A percentile compares a stretch with the other conserved stretches of the same genome.
These are phyloP conservation scores for Colletotrichum coccodes DNA, from an alignment of 2,329 filamentous ascomycete species.

Conservation along the genomic window DNA sequence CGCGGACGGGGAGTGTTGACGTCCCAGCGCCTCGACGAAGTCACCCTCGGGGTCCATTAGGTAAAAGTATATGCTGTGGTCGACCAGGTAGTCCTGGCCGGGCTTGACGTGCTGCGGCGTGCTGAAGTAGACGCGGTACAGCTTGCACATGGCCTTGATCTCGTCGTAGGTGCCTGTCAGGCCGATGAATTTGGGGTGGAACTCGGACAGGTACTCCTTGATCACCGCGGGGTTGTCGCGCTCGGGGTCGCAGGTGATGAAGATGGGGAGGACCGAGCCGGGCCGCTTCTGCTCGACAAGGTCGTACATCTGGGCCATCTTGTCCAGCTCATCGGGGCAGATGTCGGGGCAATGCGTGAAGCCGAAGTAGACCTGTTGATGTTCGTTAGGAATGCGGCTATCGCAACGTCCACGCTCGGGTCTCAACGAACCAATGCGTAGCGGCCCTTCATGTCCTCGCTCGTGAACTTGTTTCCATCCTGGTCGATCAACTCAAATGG, in stretches of 20 bases:
- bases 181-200: conserved; percentile 87
- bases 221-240: conserved; percentile 88
- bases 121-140: conserved; percentile 96
- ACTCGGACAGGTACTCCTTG: conserved; percentile 88
- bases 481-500: conserved; percentile 86
- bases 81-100: conserved; percentile 95
- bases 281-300: conserved; percentile 65
- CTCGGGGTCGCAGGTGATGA: conserved; percentile 95
- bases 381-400: background rate
- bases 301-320: conserved; percentile 97
- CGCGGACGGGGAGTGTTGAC: conserved; percentile 91
- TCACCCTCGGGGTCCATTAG: conserved; percentile 98
- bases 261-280: conserved; percentile 76
- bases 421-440: conserved; percentile 74
- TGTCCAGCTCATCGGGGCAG: conserved; percentile 98
- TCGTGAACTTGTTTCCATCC: conserved; percentile 80
- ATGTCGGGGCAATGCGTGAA: conserved; percentile 99
- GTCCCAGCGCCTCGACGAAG: conserved; percentile 95
- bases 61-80: conserved; percentile 99
- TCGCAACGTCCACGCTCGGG: background rate
- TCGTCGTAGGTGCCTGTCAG: conserved; percentile 94
- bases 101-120: conserved; percentile 89
- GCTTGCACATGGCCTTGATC: conserved; percentile 94
- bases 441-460: conserved; percentile 85
- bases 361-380: conserved; percentile 89